Conservation (phyloP, 1,284 basidiomycete species). For the Volvariella volvacea region DNA sequence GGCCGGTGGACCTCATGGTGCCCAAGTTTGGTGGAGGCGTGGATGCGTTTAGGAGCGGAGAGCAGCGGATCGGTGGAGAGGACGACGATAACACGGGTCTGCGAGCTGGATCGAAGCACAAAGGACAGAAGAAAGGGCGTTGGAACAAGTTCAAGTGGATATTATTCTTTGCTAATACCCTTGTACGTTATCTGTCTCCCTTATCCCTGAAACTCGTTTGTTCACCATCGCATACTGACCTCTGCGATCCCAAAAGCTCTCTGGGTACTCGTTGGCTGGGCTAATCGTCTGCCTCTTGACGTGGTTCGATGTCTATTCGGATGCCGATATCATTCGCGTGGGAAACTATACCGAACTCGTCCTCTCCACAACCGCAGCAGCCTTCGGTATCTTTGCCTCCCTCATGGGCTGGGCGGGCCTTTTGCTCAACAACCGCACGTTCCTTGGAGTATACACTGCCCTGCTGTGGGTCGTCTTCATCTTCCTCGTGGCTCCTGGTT, state of each 20-base stretch:
- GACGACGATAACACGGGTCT: slow-evolving; percentile 32
- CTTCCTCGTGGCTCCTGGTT: slow-evolving; percentile 55
- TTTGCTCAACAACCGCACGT: slow-evolving; percentile 58
- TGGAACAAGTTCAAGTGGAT: slow-evolving; percentile 70
- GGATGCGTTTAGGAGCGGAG: slow-evolving; percentile 48
- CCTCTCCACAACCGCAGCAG: slow-evolving; percentile 46
- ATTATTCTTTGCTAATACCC: slow-evolving; percentile 45
- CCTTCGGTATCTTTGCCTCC: slow-evolving; percentile 43
- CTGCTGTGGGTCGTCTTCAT: slow-evolving; percentile 54
- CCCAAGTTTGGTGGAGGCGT: slow-evolving; percentile 53
- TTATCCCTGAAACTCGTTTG: slow-evolving; percentile 1
- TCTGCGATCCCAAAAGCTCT: slow-evolving; percentile 25
- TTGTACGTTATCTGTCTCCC: slow-evolving; percentile 28
- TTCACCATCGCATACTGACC: background rate
- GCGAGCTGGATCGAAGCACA: slow-evolving; percentile 23
- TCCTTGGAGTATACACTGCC: slow-evolving; percentile 55
- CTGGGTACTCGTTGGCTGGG: slow-evolving; percentile 39
- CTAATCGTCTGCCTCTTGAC: slow-evolving; percentile 49
- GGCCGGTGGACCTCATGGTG: slow-evolving; percentile 18
- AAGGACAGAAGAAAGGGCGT: slow-evolving; percentile 29
- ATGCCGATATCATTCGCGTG: slow-evolving; percentile 48
- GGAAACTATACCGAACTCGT: slow-evolving; percentile 50
- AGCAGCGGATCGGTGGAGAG: slow-evolving; percentile 43
- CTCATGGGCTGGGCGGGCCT: slow-evolving; percentile 57
- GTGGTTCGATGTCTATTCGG: slow-evolving; percentile 53